Base-by-base conservation (phyloP, 2,329 filamentous ascomycete species). In the Alternaria consortialis region DNA sequence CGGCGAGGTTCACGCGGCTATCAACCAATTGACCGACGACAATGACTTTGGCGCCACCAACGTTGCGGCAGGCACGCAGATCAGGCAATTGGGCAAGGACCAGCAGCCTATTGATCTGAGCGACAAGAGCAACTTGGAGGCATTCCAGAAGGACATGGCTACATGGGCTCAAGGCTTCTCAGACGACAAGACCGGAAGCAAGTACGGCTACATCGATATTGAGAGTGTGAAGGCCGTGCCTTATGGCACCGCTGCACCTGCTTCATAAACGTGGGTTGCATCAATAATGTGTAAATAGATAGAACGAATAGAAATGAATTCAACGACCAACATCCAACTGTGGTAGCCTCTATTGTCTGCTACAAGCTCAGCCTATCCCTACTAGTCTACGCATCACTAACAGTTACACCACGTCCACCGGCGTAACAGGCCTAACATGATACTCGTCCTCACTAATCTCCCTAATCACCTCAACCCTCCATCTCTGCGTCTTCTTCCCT, bases 21-120 rank as follows among this genome's bases (percentile, higher is more conserved):
- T 88, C 53, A 69, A 85, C 52, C 73, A 79, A 56, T 65, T 80
- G 32, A 62, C 85, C 2, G 83, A 85, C 48, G 81, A 86, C 39
- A 77, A 85, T 36, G 78, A 89, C 64, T 88, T 88, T 64, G 82
- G 79, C 4, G 56, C 81, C 12, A 81, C 82, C 3, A 80, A 79
- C 56, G 79, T 82, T 13, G 79, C 80, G 29, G 82, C 82, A 2
- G 84, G 84, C 3, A 79, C 80, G 15, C 85, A 86, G 73, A 85
- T 87, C 37, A 73, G 78, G 53, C 84, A 86, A 73, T 70, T 86
- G 12, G 84, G 84, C 11, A 84, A 84, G 71, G 83, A 84, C 54
- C 77, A 84, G 56, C 76, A 84, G 70, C 85, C 85, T 4, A 81
- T 86, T 51, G 84, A 87, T 69, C 67, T 86, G 51, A 84, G 81